A percentile compares a stretch with the other conserved stretches of the same genome.
phyloP scores from a whole-genome alignment of 1,139 yeast species.

The Pneumocystis murina region DNA sequence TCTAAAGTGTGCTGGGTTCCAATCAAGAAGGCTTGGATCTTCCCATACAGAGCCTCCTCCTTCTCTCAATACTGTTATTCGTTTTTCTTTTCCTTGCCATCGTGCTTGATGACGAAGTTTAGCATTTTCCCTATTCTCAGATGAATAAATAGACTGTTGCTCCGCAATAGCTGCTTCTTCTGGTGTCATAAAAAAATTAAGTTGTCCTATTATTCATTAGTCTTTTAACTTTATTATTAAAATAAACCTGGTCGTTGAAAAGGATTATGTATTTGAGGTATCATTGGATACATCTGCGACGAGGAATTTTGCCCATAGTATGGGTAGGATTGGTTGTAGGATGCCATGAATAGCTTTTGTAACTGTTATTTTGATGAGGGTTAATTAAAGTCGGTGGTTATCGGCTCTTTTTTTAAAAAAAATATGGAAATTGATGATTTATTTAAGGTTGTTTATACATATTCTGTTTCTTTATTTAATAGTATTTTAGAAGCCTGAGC shows the following conservation, averaged over 20 bases:
- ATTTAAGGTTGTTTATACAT: not conserved
- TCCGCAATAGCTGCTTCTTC: conserved; percentile 19
- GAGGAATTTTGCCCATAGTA: not conserved
- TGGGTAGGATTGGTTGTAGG: not conserved
- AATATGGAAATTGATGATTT: not conserved
- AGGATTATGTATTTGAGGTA: not conserved
- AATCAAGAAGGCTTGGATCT: conserved; percentile 35
- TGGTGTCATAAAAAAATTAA: not conserved
- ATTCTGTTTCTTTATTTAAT: not conserved
- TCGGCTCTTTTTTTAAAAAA: not conserved
- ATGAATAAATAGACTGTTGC: conserved; percentile 19
- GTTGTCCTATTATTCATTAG: not conserved
- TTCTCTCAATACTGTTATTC: conserved; percentile 29
- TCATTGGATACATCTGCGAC: not conserved
- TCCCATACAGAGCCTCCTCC: conserved; percentile 38
- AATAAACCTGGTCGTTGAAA: not conserved
- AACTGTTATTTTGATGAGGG: not conserved
- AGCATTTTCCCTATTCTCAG: conserved; percentile 11
- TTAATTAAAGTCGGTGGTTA: not conserved
- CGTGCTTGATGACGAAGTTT: conserved; percentile 4
- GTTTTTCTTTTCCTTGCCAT: conserved; percentile 12
- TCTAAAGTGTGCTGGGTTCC: conserved; percentile 44
- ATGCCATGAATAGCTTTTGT: not conserved
- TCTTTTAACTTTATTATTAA: not conserved
- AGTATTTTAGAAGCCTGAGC: not conserved